Conservation (phyloP, 352 stramenopile genomes). For the Phytopythium litorale region DNA sequence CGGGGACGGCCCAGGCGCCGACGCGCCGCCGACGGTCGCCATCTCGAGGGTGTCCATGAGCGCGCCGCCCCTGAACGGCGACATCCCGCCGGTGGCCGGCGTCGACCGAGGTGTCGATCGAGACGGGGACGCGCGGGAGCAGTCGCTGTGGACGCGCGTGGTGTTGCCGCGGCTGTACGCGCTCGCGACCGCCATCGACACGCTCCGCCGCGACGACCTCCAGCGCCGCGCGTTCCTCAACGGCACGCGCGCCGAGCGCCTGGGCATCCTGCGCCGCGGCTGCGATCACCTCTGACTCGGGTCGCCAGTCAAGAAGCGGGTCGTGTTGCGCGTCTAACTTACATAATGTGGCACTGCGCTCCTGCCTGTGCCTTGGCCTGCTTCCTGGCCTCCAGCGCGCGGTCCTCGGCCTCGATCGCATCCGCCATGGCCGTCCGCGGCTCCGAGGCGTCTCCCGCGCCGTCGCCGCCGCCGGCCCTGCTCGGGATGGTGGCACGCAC, state of each 20-base stretch:
- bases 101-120: no score
- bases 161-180: conserved; percentile 64
- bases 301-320: neutral
- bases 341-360: conserved; percentile 34
- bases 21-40: conserved; percentile 29
- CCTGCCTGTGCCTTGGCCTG: conserved; percentile 10
- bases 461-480: conserved; percentile 3
- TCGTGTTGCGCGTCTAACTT: conserved; percentile 10
- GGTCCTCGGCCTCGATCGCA: conserved; percentile 76
- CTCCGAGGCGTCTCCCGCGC: conserved; percentile 24
- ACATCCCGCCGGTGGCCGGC: neutral
- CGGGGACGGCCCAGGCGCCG: conserved; percentile 9
- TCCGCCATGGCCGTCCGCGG: conserved; percentile 64
- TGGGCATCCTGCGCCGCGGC: conserved; percentile 38
- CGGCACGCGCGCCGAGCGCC: conserved; percentile 34
- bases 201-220: conserved; percentile 44
- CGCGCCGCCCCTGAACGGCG: conserved; percentile 31
- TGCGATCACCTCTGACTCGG: conserved; percentile 54
- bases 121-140: neutral
- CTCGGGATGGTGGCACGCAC: conserved; percentile 46
- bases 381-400: conserved; percentile 41
- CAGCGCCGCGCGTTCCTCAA: conserved; percentile 64
- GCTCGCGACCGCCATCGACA: conserved; percentile 39
- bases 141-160: conserved; percentile 63
- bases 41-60: conserved; percentile 48